Evolutionary conservation across 192 early-diverging fungal species (phyloP).

Genomic region (Entomortierella parvispora): DNA sequence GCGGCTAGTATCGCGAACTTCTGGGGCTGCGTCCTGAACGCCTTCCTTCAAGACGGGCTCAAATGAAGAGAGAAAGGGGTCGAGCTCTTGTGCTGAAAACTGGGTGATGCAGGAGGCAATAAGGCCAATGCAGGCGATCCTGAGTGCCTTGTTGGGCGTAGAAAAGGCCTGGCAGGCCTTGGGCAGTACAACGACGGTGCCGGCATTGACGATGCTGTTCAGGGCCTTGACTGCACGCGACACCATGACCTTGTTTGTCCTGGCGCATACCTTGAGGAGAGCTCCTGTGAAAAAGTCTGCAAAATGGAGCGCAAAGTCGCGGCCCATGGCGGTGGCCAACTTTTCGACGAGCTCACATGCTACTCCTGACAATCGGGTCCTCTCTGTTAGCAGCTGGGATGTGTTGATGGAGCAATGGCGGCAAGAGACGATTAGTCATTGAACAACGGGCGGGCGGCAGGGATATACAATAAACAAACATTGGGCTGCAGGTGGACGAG

Average conservation of each 20-base stretch:
- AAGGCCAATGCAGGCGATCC: constrained; percentile 48
- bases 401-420: constrained; percentile 1
- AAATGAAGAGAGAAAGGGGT: constrained; percentile 52
- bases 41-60: constrained; percentile 59
- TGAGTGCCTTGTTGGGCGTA: constrained; percentile 70
- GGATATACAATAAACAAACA: too few relatives aligned
- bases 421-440: constrained; percentile 3
- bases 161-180: constrained; percentile 64
- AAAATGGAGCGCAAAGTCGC: constrained; percentile 66
- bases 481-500: too few relatives aligned
- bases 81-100: constrained; percentile 63
- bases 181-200: constrained; percentile 62
- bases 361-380: constrained; percentile 80
- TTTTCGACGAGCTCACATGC: constrained; percentile 71
- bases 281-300: constrained; percentile 70
- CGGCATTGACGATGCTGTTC: constrained; percentile 68
- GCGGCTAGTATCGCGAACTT: constrained; percentile 58
- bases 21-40: constrained; percentile 59
- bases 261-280: constrained; percentile 70
- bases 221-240: constrained; percentile 69
- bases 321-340: constrained; percentile 67
- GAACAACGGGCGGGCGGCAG: too few relatives aligned
- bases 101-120: constrained; percentile 65
- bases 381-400: constrained; percentile 73
- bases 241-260: constrained; percentile 82